Evolutionary conservation across 768 basidiomycete species (phyloP).

Genomic region (Russula griseocarnosa): DNA sequence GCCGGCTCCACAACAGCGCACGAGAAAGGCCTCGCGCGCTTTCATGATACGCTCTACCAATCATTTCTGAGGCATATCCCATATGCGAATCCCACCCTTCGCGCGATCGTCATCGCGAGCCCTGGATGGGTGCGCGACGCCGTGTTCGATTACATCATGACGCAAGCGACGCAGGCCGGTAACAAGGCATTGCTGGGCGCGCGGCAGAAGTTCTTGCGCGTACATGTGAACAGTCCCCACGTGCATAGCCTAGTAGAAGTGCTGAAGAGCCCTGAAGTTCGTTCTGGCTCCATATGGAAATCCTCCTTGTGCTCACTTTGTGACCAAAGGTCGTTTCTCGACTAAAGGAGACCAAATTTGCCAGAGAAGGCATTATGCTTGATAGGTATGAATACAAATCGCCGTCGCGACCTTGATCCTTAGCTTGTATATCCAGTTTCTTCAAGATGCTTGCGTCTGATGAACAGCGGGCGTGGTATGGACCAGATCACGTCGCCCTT

Average conservation of each 20-base stretch:
- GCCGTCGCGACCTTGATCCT: background rate
- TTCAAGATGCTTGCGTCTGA: conserved; percentile 96
- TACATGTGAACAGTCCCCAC: conserved; percentile 90
- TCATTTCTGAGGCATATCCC: conserved; percentile 90
- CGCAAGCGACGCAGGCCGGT: conserved; percentile 71
- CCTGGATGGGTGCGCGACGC: conserved; percentile 94
- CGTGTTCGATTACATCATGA: conserved; percentile 77
- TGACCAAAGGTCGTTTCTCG: conserved; percentile 58
- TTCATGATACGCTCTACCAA: conserved; percentile 80
- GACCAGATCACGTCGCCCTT: conserved; percentile 86
- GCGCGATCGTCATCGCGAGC: conserved; percentile 92
- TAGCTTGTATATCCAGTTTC: conserved; percentile 53
- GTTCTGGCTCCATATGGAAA: conserved; percentile 11
- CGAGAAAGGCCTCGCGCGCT: conserved; percentile 85
- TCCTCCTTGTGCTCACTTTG: background rate
- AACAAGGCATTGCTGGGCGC: conserved; percentile 81
- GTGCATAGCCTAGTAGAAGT: conserved; percentile 95
- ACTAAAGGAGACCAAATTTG: conserved; percentile 94
- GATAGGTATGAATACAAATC: conserved; percentile 57
- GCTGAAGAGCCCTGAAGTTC: conserved; percentile 88
- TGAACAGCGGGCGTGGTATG: conserved; percentile 98
- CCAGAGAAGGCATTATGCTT: conserved; percentile 83
- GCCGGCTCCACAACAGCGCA: conserved; percentile 80
- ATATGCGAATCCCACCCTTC: conserved; percentile 63
- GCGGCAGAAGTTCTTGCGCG: conserved; percentile 81